Evolutionary conservation across 768 basidiomycete species (phyloP), one percentile per base, ranked within the genome.

Genomic region (Leccinum longicurvipes): DNA sequence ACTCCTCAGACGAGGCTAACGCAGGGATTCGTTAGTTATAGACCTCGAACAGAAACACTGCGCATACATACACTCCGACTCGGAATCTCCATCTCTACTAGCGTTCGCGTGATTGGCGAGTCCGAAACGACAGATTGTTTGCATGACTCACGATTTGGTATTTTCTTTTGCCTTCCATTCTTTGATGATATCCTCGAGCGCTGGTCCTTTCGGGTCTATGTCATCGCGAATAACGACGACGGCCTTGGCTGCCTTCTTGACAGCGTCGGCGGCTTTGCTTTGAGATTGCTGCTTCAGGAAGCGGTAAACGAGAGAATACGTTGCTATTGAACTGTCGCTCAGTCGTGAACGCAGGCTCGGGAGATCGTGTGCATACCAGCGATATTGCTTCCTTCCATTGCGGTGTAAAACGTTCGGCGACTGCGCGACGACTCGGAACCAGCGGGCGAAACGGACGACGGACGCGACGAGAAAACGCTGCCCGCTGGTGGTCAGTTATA

Each of bases 221-320:
- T 76, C 77, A 54, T 87, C 85, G 58, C 84, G 82, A 24, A 91
- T 73, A 12, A 83, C 71, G 39, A 87, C 80, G 15, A 82, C 65
- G 47, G 79, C 76, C 69, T 82, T 85, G 21, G 81, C 89, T 24
- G 87, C 88, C 60, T 86, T 89, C 73, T 83, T 89, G 49, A 93
- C 74, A 1, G 86, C 85, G 55, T 80, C 75, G 9, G 91, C 91
- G 8, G 83, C 87, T 63, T 90, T 90, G 28, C 68, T 66, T 68
- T 92, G 87, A 0, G 81, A 78, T 47, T 79, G 82, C 64, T 83
- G 80, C 55, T 70, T 75, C 34, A 94, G 77, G 72, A 93, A 94
- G 9, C 82, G 74, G 65, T 91, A 80, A 55, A 94, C 84, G 49
- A 91, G 73, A 61, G 82, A 79, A 76, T 92, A 94, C 4, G 88